phyloP scores from a whole-genome alignment of 2,329 filamentous ascomycete species.

The Paraphoma sp. region DNA sequence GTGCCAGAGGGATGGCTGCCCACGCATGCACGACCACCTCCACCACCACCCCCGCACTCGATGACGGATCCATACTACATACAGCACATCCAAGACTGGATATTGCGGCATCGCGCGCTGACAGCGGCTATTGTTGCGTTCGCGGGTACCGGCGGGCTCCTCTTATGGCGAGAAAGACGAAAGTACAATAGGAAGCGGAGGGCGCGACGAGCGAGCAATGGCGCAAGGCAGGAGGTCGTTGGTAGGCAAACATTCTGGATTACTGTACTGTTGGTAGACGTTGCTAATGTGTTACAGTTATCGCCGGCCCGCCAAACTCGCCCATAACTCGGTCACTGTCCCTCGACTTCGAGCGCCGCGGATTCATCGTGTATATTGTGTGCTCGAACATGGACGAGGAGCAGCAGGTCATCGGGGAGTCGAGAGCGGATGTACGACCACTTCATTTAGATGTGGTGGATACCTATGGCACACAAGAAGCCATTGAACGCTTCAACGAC shows the following conservation, averaged over 20 bases:
- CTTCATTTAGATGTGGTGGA: constrained; percentile 84
- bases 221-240: constrained; percentile 83
- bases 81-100: constrained; percentile 73
- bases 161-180: constrained; percentile 68
- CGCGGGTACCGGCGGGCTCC: constrained; percentile 67
- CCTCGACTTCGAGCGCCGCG: constrained; percentile 85
- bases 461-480: constrained; percentile 70
- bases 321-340: constrained; percentile 84
- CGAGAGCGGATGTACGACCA: constrained; percentile 81
- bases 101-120: constrained; percentile 73
- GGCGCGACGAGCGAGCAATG: constrained; percentile 80
- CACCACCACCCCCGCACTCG: constrained; percentile 54
- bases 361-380: constrained; percentile 92
- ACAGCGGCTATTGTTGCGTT: constrained; percentile 75
- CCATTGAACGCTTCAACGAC: constrained; percentile 73
- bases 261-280: not conserved
- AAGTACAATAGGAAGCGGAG: constrained; percentile 69
- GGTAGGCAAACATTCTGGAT: constrained; percentile 40
- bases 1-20: constrained; percentile 76
- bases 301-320: constrained; percentile 86
- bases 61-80: constrained; percentile 51
- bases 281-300: constrained; percentile 60
- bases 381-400: constrained; percentile 88
- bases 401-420: constrained; percentile 74
- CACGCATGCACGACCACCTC: constrained; percentile 67